Conservation (phyloP, 2,329 filamentous ascomycete species). For the Rhynchosporium secalis region DNA sequence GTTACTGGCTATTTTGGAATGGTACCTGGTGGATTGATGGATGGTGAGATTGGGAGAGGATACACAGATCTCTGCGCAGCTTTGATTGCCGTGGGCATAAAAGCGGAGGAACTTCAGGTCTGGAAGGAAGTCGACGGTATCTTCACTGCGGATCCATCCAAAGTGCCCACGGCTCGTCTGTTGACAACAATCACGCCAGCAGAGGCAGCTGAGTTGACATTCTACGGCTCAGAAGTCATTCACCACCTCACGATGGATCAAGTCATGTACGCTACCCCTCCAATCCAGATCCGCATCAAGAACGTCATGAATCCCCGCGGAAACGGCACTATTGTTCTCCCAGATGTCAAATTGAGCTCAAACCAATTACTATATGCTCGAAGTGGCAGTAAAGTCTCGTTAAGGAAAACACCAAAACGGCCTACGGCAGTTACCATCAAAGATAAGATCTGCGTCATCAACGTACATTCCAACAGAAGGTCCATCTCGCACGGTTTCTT, state of each 20-base stretch:
- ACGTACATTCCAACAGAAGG: conserved; percentile 96
- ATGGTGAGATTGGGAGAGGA: conserved; percentile 85
- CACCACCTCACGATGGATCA: conserved; percentile 99
- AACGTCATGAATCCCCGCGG: conserved; percentile 86
- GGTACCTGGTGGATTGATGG: conserved; percentile 86
- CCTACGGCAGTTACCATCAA: conserved; percentile 96
- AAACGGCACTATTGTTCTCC: conserved; percentile 78
- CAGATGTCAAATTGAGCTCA: conserved; percentile 60
- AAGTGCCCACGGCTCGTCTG: conserved; percentile 90
- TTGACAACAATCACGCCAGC: conserved; percentile 86
- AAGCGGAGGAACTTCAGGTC: conserved; percentile 86
- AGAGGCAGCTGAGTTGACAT: conserved; percentile 93
- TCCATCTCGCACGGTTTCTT: conserved; percentile 96
- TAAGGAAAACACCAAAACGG: conserved; percentile 63
- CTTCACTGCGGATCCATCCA: conserved; percentile 79
- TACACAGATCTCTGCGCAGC: conserved; percentile 97
- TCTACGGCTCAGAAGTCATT: conserved; percentile 94
- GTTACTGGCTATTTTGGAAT: conserved; percentile 94
- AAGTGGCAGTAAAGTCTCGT: conserved; percentile 46
- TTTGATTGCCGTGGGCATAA: conserved; percentile 83
- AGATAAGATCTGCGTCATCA: conserved; percentile 93
- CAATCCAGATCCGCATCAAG: conserved; percentile 86
- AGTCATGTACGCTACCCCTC: conserved; percentile 74
- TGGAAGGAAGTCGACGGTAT: conserved; percentile 99
- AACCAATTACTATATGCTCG: conserved; percentile 54